phyloP scores from a whole-genome alignment of 2,329 filamentous ascomycete genomes.

The Escovopsis sp. region DNA sequence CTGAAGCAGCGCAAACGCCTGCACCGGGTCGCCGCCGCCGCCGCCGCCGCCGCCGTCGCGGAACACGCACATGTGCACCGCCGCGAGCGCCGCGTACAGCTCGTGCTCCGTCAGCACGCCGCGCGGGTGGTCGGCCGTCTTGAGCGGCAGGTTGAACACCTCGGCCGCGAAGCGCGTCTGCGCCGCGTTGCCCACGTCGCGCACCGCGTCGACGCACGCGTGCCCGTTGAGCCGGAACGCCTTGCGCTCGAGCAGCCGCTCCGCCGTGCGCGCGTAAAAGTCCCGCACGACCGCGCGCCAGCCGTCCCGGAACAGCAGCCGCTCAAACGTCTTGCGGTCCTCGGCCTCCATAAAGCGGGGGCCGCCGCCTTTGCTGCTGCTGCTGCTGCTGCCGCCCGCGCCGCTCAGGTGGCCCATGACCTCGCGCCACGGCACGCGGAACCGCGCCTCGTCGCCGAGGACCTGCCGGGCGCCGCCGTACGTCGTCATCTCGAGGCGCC shows the following conservation, averaged over 20 bases:
- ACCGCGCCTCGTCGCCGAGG: conserved; percentile 44
- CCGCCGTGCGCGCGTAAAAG: conserved; percentile 51
- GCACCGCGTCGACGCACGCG: conserved; percentile 55
- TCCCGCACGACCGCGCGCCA: conserved; percentile 48
- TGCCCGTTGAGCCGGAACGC: conserved; percentile 41
- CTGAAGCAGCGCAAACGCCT: conserved; percentile 49
- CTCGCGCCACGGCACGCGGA: conserved; percentile 50
- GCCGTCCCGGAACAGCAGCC: conserved; percentile 44
- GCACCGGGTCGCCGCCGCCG: conserved; percentile 36
- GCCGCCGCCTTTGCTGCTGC: too few species aligned
- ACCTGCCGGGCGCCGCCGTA: conserved; percentile 48
- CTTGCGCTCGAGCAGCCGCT: conserved; percentile 48
- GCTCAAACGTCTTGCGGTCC: conserved; percentile 34
- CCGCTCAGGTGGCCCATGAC: conserved; percentile 39
- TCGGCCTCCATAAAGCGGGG: conserved; percentile 2
- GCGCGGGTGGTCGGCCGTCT: conserved; percentile 43
- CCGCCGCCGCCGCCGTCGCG: conserved; percentile 33
- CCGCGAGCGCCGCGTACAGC: conserved; percentile 46
- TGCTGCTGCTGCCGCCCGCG: background rate
- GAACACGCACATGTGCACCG: conserved; percentile 52
- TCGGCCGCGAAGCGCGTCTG: conserved; percentile 50
- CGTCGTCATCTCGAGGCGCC: conserved; percentile 41
- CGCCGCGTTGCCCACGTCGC: conserved; percentile 53
- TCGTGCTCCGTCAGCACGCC: conserved; percentile 42
- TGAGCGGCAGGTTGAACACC: conserved; percentile 51